A percentile compares a stretch with the other conserved stretches of the same genome.
phyloP scores from a whole-genome alignment of 73 alveolate species.

The Stentor coeruleus region DNA sequence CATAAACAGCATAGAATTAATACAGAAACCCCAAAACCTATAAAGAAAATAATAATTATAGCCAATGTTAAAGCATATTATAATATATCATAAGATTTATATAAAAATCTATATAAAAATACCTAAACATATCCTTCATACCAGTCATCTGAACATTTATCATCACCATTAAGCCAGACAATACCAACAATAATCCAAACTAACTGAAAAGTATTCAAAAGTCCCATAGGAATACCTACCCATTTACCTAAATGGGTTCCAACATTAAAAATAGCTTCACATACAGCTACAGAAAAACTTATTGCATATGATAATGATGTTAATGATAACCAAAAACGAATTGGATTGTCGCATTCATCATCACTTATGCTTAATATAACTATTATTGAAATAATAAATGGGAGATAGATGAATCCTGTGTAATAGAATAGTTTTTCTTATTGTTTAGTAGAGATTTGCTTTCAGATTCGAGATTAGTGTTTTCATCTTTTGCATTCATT shows the following conservation, averaged over 20 bases:
- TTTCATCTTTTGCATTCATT: too few species aligned
- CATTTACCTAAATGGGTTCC: not conserved
- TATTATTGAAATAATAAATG: not conserved
- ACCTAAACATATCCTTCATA: too few species aligned
- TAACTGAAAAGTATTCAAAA: not conserved
- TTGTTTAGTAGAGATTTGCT: not conserved
- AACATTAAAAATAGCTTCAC: too few species aligned
- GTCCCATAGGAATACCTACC: not conserved
- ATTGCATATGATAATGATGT: too few species aligned
- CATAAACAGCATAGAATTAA: not conserved
- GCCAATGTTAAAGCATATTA: not conserved
- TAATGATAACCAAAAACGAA: not conserved
- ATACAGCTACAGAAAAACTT: too few species aligned
- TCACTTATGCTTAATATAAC: not conserved
- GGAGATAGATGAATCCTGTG: not conserved
- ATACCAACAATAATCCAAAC: not conserved
- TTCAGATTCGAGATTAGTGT: too few species aligned
- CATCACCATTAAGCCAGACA: slow-evolving; percentile 17
- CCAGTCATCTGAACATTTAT: too few species aligned
- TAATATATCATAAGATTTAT: too few species aligned
- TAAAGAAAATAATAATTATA: not conserved
- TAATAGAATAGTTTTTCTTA: not conserved
- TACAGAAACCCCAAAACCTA: not conserved
- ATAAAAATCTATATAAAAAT: too few species aligned
- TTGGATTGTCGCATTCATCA: not conserved